These are phyloP conservation scores for Gelatoporia subvermispora DNA, from an alignment of 768 basidiomycete species.

Conservation along the genomic window DNA sequence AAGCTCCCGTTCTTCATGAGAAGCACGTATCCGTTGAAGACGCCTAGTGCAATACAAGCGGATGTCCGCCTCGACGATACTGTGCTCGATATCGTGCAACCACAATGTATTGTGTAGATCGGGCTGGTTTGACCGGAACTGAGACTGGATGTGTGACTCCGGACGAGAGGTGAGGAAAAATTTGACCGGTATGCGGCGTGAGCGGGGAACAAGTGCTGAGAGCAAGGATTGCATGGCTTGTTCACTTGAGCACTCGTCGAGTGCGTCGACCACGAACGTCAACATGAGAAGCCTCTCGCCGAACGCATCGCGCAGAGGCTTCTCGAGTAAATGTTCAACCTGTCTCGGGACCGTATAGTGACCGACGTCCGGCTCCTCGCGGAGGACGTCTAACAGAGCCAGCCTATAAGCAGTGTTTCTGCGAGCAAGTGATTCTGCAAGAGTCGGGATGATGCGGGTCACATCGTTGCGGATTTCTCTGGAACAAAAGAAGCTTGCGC, in stretches of 20 bases:
- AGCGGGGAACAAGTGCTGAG: neutral
- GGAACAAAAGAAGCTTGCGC: constrained; percentile 30
- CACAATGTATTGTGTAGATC: neutral
- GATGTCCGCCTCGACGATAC: neutral
- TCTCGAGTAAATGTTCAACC: neutral
- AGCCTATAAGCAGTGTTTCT: constrained; percentile 19
- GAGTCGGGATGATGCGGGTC: constrained; percentile 18
- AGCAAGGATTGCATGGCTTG: neutral
- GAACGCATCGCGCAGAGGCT: constrained; percentile 13
- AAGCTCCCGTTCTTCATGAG: no score
- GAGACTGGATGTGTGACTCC: neutral
- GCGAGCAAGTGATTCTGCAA: constrained; percentile 11
- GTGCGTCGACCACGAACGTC: constrained; percentile 28
- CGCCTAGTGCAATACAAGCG: neutral
- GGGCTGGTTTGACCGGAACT: neutral
- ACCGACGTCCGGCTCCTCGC: constrained; percentile 5
- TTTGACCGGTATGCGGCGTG: neutral
- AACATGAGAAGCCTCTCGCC: neutral
- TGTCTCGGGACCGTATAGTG: neutral
- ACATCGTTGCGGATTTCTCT: constrained; percentile 5
- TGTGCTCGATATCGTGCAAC: neutral
- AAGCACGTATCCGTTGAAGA: neutral
- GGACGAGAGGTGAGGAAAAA: constrained; percentile 1
- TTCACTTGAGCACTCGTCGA: constrained; percentile 27
- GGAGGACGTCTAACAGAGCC: constrained; percentile 10